A percentile compares a stretch with the other conserved stretches of the same genome.
Conservation (phyloP, 441 rosid species). For the Euphorbia schlechtendalii region DNA sequence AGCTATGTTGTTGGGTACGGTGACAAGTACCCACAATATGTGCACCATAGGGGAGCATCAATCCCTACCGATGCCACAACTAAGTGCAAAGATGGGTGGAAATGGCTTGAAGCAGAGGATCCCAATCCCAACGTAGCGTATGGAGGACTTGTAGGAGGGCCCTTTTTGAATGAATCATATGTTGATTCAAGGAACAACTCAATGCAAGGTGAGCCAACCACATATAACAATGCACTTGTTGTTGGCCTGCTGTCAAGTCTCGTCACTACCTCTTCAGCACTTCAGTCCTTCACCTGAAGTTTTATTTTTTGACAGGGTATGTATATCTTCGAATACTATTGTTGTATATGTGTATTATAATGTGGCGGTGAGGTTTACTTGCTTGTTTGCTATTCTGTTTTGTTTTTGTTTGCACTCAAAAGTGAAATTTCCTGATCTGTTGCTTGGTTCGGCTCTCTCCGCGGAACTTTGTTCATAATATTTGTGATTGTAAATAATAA, state of each 20-base stretch:
- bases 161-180: conserved; percentile 76
- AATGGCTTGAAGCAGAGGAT: conserved; percentile 53
- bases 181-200: conserved; percentile 66
- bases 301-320: too few species aligned
- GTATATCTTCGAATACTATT: background rate
- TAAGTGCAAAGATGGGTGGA: conserved; percentile 69
- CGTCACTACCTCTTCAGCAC: conserved; percentile 75
- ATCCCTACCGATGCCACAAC: conserved; percentile 70
- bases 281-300: conserved; percentile 45
- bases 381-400: conserved; percentile 14
- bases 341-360: conserved; percentile 17
- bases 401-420: conserved; percentile 7
- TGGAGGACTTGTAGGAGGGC: conserved; percentile 91
- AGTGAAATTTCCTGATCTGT: too few species aligned
- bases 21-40: conserved; percentile 62
- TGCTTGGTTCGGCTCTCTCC: too few species aligned
- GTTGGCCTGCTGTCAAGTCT: conserved; percentile 88
- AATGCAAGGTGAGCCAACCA: conserved; percentile 85
- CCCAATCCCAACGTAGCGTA: conserved; percentile 81
- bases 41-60: conserved; percentile 98
- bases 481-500: too few species aligned
- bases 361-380: conserved; percentile 16
- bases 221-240: conserved; percentile 78
- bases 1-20: conserved; percentile 92
- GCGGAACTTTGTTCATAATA: too few species aligned